Percentiles rank a stretch among this genome's conserved stretches.
These are phyloP conservation scores for Citrullus mucosospermus DNA, from an alignment of 306 rosid genomes.

Conservation along the genomic window DNA sequence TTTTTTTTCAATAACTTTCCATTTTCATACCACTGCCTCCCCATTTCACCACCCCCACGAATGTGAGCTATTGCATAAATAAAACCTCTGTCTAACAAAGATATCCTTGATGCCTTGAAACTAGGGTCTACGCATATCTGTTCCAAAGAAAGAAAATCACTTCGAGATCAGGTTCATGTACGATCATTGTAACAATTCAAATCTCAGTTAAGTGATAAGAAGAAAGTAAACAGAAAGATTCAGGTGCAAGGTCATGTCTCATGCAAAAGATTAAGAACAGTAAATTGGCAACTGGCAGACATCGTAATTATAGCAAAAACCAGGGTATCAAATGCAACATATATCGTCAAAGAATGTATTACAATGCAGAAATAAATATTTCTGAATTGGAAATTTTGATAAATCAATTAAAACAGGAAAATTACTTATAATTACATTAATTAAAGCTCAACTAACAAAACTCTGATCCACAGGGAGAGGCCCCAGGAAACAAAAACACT, in stretches of 20 bases:
- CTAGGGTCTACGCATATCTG: slow-evolving; percentile 65
- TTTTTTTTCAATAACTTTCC: slow-evolving; percentile 82
- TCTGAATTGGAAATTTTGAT: not conserved
- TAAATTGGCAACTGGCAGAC: not conserved
- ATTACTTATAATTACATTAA: not conserved
- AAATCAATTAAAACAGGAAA: not conserved
- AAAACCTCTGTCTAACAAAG: slow-evolving; percentile 82
- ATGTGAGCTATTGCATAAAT: slow-evolving; percentile 82
- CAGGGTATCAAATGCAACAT: not conserved
- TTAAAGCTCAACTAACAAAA: not conserved
- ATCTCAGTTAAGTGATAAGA: not conserved
- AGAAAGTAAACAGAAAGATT: not conserved
- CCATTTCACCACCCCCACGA: slow-evolving; percentile 98
- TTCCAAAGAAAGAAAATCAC: slow-evolving; percentile 16
- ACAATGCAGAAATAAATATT: not conserved
- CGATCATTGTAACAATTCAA: slow-evolving; percentile 4
- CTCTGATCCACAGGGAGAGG: not conserved
- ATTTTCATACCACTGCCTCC: slow-evolving; percentile 95
- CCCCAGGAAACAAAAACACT: not conserved
- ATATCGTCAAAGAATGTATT: not conserved
- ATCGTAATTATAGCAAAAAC: not conserved
- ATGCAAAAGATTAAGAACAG: not conserved
- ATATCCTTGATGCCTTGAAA: slow-evolving; percentile 68
- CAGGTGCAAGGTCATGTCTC: not conserved
- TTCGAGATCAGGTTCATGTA: slow-evolving; percentile 3